phyloP scores from a whole-genome alignment of 2,329 filamentous ascomycete genomes.

The Arthrinium puccinioides region DNA sequence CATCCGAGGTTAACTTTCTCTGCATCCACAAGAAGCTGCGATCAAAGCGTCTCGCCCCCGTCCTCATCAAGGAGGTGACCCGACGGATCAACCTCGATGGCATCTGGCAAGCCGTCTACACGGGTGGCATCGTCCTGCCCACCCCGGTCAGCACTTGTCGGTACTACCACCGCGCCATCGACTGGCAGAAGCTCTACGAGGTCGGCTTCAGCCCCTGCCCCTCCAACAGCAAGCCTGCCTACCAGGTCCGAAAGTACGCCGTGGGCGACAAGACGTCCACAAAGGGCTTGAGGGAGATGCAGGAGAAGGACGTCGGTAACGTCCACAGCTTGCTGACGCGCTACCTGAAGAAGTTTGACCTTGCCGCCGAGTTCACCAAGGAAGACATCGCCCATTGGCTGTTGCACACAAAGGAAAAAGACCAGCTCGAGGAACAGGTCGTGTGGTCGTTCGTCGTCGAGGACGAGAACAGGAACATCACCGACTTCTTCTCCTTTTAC shows the following conservation, averaged over 20 bases:
- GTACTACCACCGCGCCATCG: constrained; percentile 88
- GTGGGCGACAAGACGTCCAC: constrained; percentile 68
- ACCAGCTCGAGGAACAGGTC: constrained; percentile 63
- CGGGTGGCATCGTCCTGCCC: constrained; percentile 82
- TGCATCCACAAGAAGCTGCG: constrained; percentile 98
- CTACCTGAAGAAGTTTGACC: constrained; percentile 73
- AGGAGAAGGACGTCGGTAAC: constrained; percentile 66
- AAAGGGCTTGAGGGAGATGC: constrained; percentile 73
- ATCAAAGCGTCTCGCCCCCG: constrained; percentile 82
- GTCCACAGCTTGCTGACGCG: constrained; percentile 68
- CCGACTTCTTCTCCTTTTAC: constrained; percentile 97
- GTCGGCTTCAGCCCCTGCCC: constrained; percentile 91
- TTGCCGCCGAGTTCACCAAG: constrained; percentile 73
- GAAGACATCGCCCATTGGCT: constrained; percentile 88
- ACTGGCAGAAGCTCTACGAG: constrained; percentile 95
- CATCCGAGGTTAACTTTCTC: constrained; percentile 95
- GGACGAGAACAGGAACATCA: constrained; percentile 68
- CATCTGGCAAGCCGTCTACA: constrained; percentile 90
- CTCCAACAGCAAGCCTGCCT: constrained; percentile 70
- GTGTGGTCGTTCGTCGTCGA: constrained; percentile 93
- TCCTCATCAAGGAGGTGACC: constrained; percentile 97
- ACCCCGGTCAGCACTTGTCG: constrained; percentile 88
- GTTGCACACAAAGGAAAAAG: constrained; percentile 54
- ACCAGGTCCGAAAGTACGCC: constrained; percentile 80
- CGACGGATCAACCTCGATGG: constrained; percentile 79